Percentiles rank a stretch among this genome's conserved stretches.
Evolutionary conservation across 306 rosid genomes (phyloP).

Genomic region (Prunus mongolica): DNA sequence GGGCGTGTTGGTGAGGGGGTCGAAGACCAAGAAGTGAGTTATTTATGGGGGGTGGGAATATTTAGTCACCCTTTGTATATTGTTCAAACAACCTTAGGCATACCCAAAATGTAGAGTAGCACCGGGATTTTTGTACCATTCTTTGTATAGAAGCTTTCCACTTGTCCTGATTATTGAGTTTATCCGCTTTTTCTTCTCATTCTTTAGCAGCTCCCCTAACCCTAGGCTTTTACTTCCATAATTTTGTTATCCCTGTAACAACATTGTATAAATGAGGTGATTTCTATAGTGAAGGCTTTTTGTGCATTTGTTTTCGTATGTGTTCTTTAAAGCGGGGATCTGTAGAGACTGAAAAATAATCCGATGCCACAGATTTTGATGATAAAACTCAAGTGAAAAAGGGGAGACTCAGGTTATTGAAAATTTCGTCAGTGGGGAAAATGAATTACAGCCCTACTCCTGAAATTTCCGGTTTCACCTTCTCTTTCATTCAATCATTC

Average conservation of each 20-base stretch:
- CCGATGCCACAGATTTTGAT: neutral
- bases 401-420: neutral
- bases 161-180: constrained; percentile 27
- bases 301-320: neutral
- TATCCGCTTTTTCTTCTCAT: constrained; percentile 22
- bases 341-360: no score
- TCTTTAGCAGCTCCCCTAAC: constrained; percentile 45
- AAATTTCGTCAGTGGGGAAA: neutral
- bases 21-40: neutral
- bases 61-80: constrained; percentile 54
- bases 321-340: no score
- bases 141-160: constrained; percentile 51
- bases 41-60: constrained; percentile 40
- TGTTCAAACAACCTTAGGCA: constrained; percentile 30
- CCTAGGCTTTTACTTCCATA: constrained; percentile 19
- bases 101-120: constrained; percentile 45
- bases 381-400: neutral
- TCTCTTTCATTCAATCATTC: neutral
- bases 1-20: neutral
- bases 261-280: constrained; percentile 49
- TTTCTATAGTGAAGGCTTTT: constrained; percentile 25
- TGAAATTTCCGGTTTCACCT: neutral
- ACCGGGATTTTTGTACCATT: constrained; percentile 42
- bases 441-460: neutral
- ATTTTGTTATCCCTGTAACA: constrained; percentile 27